Conservation (phyloP, 768 basidiomycete species). For the Lentinula sp. region DNA sequence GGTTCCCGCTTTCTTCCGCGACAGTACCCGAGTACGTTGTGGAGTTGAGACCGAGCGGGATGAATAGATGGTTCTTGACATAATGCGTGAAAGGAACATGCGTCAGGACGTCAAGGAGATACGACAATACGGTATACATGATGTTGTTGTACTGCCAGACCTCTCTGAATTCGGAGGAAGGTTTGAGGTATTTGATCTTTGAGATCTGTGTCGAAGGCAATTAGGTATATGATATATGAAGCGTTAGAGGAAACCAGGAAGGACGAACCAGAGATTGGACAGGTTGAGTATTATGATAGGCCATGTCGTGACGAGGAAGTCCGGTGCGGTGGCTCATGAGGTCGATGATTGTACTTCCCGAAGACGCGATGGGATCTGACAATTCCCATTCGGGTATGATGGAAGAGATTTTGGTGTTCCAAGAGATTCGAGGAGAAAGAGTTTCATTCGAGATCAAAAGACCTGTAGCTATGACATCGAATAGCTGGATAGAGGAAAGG, state of each 20-base stretch:
- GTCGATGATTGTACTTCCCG: conserved; percentile 14
- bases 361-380: conserved; percentile 15
- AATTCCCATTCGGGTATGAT: conserved; percentile 20
- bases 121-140: conserved; percentile 22
- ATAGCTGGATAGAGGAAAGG: conserved; percentile 13
- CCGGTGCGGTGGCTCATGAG: conserved; percentile 15
- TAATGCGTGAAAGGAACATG: conserved; percentile 15
- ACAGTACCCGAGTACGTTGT: conserved; percentile 22
- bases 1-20: conserved; percentile 18
- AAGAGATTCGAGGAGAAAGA: conserved; percentile 17
- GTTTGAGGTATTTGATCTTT: conserved; percentile 18
- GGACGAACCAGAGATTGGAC: conserved; percentile 5
- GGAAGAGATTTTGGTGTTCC: conserved; percentile 18
- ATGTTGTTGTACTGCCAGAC: conserved; percentile 22
- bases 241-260: too few species aligned
- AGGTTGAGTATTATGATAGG: conserved; percentile 10
- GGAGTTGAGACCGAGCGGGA: conserved; percentile 18
- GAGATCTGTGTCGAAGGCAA: background rate
- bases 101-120: conserved; percentile 18
- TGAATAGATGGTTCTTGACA: conserved; percentile 22
- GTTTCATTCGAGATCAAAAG: conserved; percentile 21
- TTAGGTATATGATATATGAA: background rate
- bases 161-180: conserved; percentile 22
- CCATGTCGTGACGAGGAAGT: conserved; percentile 13
- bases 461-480: conserved; percentile 18